Base-by-base conservation (phyloP, 1,139 yeast genomes). In the Yamadazyma jaroonii region DNA sequence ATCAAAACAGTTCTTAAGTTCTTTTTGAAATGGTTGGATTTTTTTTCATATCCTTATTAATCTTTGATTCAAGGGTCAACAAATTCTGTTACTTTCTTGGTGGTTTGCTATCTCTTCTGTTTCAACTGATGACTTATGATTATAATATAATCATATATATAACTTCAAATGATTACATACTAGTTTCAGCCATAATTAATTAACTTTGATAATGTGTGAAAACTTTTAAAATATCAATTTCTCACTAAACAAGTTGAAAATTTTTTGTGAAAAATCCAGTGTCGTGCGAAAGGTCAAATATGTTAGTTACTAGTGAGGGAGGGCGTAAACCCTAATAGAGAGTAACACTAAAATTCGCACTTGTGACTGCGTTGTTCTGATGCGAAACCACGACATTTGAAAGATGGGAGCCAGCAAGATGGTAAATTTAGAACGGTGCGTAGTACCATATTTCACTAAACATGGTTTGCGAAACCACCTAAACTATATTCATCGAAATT, bases 131-230 rank as follows among this genome's bases (percentile, higher is more conserved):
- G 27, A 25, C 7, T 22, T n/a, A 29, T 9, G 11, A 17, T 29
- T n/a, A 17, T n/a, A n/a, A n/a, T 17, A 17, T 6, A 17, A 17
- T 17, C 20, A 17, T 17, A 17, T 17, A n/a, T 17, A 17, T 17
- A 29, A 15, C 14, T 20, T 24, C 9, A 13, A 15, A 32, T 25
- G 28, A 12, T 21, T 38, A 68, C 74, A 65, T 67, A 67, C 74
- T 57, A 61, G 72, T 64, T 58, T 68, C 74, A 64, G 71, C 67
- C 74, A 67, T 67, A 55, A 54, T 67, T 60, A 45, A 45, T 45
- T 33, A 25, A 10, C 37, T 31, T 36, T 32, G 33, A 20, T 36
- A 22, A 36, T 36, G 25, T 25, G 31, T 36, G 38, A 39, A 40
- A 40, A 40, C 32, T 35, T 28, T 35, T 35, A 31, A 22, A 13